phyloP scores from a whole-genome alignment of 2,329 filamentous ascomycete genomes.

The Eutypa lata region DNA sequence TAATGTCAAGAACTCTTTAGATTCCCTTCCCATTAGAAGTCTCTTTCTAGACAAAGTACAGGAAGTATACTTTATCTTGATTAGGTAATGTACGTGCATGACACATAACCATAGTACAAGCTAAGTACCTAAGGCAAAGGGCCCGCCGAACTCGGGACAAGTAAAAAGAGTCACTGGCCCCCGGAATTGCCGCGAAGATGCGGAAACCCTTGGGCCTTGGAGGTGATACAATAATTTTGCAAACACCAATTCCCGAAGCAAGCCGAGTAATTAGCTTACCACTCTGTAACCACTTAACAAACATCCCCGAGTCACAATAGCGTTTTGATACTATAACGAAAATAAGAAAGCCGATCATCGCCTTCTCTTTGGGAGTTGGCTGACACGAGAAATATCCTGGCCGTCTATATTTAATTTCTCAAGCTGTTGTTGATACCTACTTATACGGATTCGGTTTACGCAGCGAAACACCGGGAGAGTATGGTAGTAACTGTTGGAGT shows the following conservation, averaged over 20 bases:
- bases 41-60: background rate
- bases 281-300: background rate
- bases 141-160: constrained; percentile 15
- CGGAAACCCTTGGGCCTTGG: background rate
- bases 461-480: background rate
- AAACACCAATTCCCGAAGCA: background rate
- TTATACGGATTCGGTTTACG: background rate
- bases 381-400: too few relatives aligned
- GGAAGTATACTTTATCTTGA: background rate
- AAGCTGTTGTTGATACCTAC: too few relatives aligned
- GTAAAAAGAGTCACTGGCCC: background rate
- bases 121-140: constrained; percentile 11
- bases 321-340: background rate
- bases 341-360: background rate
- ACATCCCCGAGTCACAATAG: too few relatives aligned
- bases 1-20: background rate
- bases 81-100: background rate
- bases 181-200: background rate
- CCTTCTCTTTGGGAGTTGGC: too few relatives aligned
- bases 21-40: too few relatives aligned
- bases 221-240: background rate
- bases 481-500: constrained; percentile 54
- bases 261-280: background rate
- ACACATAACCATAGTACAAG: background rate
- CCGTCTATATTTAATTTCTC: too few relatives aligned